Evolutionary conservation across 1,139 yeast genomes (phyloP).

Genomic region (Scheffersomyces stambukii): DNA sequence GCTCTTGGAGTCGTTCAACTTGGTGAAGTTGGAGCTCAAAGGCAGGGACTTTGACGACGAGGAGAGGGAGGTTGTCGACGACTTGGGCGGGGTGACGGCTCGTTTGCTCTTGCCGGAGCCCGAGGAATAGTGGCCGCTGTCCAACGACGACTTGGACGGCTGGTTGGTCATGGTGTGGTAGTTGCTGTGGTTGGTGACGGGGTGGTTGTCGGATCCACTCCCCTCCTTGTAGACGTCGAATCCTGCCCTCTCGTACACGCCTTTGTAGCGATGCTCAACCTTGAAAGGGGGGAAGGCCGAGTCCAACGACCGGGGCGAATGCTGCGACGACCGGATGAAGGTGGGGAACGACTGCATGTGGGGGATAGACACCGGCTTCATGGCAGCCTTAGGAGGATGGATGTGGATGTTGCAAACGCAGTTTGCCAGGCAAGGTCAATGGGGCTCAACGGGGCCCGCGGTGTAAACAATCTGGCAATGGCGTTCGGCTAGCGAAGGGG

Average conservation of each 20-base stretch:
- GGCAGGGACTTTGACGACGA: slow-evolving; percentile 8
- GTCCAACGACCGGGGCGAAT: slow-evolving; percentile 29
- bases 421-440: slow-evolving; percentile 1
- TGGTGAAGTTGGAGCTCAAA: slow-evolving; percentile 7
- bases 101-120: too few relatives aligned
- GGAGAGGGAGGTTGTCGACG: slow-evolving; percentile 3
- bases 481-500: too few relatives aligned
- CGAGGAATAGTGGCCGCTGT: too few relatives aligned
- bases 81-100: too few relatives aligned
- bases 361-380: slow-evolving; percentile 1
- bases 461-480: not conserved
- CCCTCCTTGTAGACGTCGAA: slow-evolving; percentile 45
- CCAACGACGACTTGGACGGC: too few relatives aligned
- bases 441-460: slow-evolving; percentile 1
- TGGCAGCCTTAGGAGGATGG: too few relatives aligned
- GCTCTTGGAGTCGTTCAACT: slow-evolving; percentile 2
- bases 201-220: not conserved
- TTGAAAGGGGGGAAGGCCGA: slow-evolving; percentile 61
- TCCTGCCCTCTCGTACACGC: slow-evolving; percentile 66
- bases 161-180: not conserved
- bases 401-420: slow-evolving; percentile 1
- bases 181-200: not conserved
- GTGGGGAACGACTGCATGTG: slow-evolving; percentile 22
- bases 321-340: slow-evolving; percentile 23
- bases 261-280: slow-evolving; percentile 49